Evolutionary conservation across 2,329 filamentous ascomycete species (phyloP).

Genomic region (Fusarium napiforme): DNA sequence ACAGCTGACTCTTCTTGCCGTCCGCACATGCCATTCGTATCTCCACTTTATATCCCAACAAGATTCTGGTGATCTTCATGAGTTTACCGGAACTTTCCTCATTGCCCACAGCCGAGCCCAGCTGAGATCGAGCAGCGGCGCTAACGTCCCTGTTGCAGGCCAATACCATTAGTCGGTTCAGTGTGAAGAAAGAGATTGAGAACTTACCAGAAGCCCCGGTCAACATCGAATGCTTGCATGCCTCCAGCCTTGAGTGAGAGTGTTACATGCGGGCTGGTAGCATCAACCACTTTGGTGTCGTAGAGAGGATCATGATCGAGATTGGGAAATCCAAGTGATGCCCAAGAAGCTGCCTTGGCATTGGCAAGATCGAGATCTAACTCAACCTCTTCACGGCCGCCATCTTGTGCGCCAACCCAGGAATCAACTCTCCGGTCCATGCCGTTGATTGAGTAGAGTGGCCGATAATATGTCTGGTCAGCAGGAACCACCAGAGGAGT

Average conservation of each 20-base stretch:
- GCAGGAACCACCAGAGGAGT: not conserved
- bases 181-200: no score
- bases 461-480: not conserved
- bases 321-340: not conserved
- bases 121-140: not conserved
- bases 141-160: not conserved
- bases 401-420: accelerated
- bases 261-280: accelerated
- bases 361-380: not conserved
- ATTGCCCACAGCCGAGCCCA: not conserved
- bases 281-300: not conserved
- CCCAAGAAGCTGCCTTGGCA: not conserved
- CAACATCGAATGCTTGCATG: not conserved
- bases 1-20: not conserved
- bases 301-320: not conserved
- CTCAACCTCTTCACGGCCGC: not conserved
- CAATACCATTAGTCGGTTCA: accelerated
- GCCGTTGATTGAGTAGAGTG: not conserved
- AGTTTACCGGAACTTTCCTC: not conserved
- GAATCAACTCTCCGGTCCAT: not conserved
- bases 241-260: not conserved
- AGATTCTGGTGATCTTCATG: not conserved
- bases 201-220: not conserved
- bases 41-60: not conserved
- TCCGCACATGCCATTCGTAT: not conserved